These are phyloP conservation scores for Agaricus sinodeliciosus DNA, from an alignment of 768 basidiomycete genomes.

Conservation along the genomic window DNA sequence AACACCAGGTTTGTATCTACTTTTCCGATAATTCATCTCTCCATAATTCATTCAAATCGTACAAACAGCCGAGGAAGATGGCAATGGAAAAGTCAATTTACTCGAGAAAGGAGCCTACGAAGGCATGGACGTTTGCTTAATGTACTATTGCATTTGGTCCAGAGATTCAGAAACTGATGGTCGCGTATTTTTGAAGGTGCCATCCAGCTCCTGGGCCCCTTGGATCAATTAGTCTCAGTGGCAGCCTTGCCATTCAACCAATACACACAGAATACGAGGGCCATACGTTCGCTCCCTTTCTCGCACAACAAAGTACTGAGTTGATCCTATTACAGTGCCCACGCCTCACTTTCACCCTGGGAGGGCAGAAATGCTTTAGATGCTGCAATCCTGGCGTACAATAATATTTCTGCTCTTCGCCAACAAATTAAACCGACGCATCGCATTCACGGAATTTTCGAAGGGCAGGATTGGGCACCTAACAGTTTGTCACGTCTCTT, in stretches of 20 bases:
- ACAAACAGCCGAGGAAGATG: constrained; percentile 66
- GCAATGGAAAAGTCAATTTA: constrained; percentile 65
- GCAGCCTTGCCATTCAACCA: constrained; percentile 56
- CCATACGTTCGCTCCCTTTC: constrained; percentile 48
- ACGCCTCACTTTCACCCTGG: constrained; percentile 78
- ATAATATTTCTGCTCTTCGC: constrained; percentile 68
- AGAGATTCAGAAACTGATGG: not conserved
- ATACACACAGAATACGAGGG: constrained; percentile 62
- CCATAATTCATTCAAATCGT: not conserved
- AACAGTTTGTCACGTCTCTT: constrained; percentile 42
- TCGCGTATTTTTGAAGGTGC: constrained; percentile 40
- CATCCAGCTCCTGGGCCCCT: constrained; percentile 78
- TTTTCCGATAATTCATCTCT: not conserved
- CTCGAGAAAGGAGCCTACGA: constrained; percentile 68
- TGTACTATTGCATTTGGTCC: constrained; percentile 30
- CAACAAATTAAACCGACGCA: constrained; percentile 77
- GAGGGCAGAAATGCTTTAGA: constrained; percentile 80
- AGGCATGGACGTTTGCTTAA: constrained; percentile 71
- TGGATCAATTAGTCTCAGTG: constrained; percentile 56
- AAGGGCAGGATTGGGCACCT: constrained; percentile 68
- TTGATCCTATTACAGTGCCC: constrained; percentile 44
- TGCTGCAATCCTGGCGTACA: constrained; percentile 83
- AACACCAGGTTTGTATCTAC: constrained; percentile 53
- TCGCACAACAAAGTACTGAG: not conserved
- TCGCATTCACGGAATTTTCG: constrained; percentile 75